phyloP scores from a whole-genome alignment of 2,329 filamentous ascomycete genomes.

The Torrubiella hemipterigena region DNA sequence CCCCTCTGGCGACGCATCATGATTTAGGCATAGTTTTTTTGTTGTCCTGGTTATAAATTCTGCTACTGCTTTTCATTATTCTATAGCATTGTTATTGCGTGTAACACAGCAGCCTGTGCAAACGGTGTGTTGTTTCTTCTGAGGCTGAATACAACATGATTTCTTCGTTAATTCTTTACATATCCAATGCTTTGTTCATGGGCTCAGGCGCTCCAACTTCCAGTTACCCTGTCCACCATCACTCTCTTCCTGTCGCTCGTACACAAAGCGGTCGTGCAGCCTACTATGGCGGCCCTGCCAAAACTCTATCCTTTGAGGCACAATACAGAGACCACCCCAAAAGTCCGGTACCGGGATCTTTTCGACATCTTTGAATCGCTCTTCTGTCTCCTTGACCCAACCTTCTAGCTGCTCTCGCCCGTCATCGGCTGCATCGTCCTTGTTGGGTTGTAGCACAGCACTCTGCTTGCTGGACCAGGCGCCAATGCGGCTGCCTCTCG shows the following conservation, averaged over 20 bases:
- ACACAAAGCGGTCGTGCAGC: conserved; percentile 87
- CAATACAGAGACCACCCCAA: conserved; percentile 83
- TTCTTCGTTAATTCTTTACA: neutral
- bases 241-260: conserved; percentile 48
- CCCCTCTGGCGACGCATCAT: no score
- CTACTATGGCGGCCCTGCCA: conserved; percentile 88
- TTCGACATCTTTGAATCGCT: conserved; percentile 61
- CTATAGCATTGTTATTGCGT: no score
- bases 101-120: no score
- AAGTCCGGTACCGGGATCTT: conserved; percentile 84
- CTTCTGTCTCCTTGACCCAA: conserved; percentile 66
- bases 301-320: conserved; percentile 84
- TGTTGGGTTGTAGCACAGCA: conserved; percentile 47
- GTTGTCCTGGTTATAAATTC: no score
- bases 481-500: conserved; percentile 71
- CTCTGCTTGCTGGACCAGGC: conserved; percentile 93
- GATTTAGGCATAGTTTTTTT: no score
- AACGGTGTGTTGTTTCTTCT: neutral
- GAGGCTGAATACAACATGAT: neutral
- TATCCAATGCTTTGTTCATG: conserved; percentile 26
- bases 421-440: conserved; percentile 36
- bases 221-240: conserved; percentile 37
- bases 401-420: conserved; percentile 63
- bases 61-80: no score
- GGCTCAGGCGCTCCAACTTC: conserved; percentile 63